Evolutionary conservation across 2,329 filamentous ascomycete species (phyloP).

Genomic region (Pyricularia sp.): DNA sequence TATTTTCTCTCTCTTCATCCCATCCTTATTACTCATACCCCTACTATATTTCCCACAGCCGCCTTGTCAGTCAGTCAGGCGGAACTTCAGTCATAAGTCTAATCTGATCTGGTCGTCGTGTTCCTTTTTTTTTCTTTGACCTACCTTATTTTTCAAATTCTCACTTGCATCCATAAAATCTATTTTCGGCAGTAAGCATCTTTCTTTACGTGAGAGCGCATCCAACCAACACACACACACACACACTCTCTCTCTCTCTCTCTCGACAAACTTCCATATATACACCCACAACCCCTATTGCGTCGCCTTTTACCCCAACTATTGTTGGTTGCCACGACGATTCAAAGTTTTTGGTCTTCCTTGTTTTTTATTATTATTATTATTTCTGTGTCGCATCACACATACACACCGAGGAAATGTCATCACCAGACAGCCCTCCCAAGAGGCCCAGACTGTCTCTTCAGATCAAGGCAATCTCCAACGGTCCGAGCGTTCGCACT

Average conservation of each 20-base stretch:
- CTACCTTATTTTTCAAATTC: not conserved
- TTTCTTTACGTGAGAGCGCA: not conserved
- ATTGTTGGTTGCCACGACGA: not conserved
- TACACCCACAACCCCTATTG: not conserved
- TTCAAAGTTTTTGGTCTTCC: conserved; percentile 4
- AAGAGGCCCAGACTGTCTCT: conserved; percentile 46
- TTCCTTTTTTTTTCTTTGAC: too few species aligned
- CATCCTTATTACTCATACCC: not conserved
- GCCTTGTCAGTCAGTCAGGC: not conserved
- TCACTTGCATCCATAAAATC: not conserved
- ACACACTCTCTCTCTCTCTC: too few species aligned
- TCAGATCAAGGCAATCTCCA: conserved; percentile 32
- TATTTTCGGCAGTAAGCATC: conserved; percentile 1
- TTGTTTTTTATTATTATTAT: too few species aligned
- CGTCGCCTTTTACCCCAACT: not conserved
- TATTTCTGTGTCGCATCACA: too few species aligned
- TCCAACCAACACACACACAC: not conserved
- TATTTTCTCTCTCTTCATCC: not conserved
- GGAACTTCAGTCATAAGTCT: not conserved
- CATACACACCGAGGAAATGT: conserved; percentile 1
- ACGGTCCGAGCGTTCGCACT: conserved; percentile 25
- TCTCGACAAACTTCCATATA: not conserved
- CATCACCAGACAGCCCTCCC: conserved; percentile 19
- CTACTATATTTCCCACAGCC: not conserved
- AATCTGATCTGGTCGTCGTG: not conserved